Evolutionary conservation across 1,139 yeast species (phyloP), one percentile per base, ranked within the genome.

Genomic region (Meyerozyma sp.): DNA sequence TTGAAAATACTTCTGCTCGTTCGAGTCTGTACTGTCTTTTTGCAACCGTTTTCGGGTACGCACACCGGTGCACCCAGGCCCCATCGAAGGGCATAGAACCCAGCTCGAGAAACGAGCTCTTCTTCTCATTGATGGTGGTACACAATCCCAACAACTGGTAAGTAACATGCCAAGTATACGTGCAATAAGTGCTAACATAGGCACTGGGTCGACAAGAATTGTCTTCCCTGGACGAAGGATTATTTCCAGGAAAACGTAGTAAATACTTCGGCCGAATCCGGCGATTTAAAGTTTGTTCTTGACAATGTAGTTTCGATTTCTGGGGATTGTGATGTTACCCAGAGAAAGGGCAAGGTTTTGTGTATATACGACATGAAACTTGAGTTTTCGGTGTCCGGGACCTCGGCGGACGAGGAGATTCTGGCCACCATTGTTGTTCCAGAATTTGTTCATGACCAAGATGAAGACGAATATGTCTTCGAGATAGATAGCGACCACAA

Each of bases 191-290:
- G 59, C 67, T 39, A 44, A 41, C 43, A n/a, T 42, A 75, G 83
- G 94, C 93, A 85, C 68, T 85, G 94, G 93, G 82, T 85, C 36
- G 89, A 84, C 57, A 84, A 80, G 58, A 84, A 84, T 68, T 84
- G 91, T 54, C 72, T 84, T 43, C 82, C 87, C 44, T 85, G 93
- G 93, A 76, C 88, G 18, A 79, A 79, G 56, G 65, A 66, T 10
- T 84, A 84, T 58, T 70, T 85, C 49, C 63, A 71, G 34, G 61
- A 66, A 29, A 66, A 73, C 26, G 63, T 84, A 36, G 52, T 66
- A 9, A 57, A 67, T 43, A 62, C 77, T 30, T 49, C 61, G 25
- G 56, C 62, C 32, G 68, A 66, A 32, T 55, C 62, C 36, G 76
- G 68, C 9, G 63, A 57, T 3, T 62, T 65, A 47, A 59, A 55